Conservation (phyloP, 768 basidiomycete genomes). For the Lactarius hatsudake region DNA sequence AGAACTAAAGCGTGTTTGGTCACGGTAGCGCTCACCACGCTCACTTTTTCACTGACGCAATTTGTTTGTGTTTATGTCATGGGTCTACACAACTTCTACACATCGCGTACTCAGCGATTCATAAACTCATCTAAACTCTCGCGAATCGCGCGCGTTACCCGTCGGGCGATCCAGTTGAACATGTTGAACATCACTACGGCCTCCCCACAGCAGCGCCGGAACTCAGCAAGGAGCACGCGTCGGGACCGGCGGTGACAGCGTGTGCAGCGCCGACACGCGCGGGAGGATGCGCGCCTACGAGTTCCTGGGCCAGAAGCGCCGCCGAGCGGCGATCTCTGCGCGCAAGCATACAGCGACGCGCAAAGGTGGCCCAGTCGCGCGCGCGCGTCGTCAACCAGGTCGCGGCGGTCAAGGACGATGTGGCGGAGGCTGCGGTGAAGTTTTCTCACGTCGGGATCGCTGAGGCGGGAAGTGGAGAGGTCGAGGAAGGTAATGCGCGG, state of each 20-base stretch:
- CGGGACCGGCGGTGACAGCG: slow-evolving; percentile 43
- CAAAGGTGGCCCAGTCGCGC: slow-evolving; percentile 10
- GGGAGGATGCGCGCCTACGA: slow-evolving; percentile 49
- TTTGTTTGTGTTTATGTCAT: no score
- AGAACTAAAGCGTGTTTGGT: neutral
- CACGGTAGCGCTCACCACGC: no score
- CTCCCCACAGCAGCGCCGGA: slow-evolving; percentile 60
- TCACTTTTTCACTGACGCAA: neutral
- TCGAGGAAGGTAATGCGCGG: slow-evolving; percentile 55
- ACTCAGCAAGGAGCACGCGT: slow-evolving; percentile 46
- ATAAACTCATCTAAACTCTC: no score
- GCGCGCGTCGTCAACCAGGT: slow-evolving; percentile 49
- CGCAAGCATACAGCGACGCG: no score
- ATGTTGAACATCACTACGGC: slow-evolving; percentile 55
- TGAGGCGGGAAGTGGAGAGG: no score
- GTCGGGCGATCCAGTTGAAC: no score
- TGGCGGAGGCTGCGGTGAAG: slow-evolving; percentile 51
- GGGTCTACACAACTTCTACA: no score
- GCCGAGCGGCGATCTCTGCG: slow-evolving; percentile 47
- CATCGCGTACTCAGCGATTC: no score
- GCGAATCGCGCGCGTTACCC: no score
- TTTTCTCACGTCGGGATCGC: slow-evolving; percentile 29
- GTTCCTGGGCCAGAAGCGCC: slow-evolving; percentile 46
- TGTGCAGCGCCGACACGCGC: slow-evolving; percentile 45
- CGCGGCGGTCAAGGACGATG: slow-evolving; percentile 69